A percentile compares a stretch with the other conserved stretches of the same genome.
Evolutionary conservation across 2,329 filamentous ascomycete genomes (phyloP).

Genomic region (Paraphoma chrysanthemicola): DNA sequence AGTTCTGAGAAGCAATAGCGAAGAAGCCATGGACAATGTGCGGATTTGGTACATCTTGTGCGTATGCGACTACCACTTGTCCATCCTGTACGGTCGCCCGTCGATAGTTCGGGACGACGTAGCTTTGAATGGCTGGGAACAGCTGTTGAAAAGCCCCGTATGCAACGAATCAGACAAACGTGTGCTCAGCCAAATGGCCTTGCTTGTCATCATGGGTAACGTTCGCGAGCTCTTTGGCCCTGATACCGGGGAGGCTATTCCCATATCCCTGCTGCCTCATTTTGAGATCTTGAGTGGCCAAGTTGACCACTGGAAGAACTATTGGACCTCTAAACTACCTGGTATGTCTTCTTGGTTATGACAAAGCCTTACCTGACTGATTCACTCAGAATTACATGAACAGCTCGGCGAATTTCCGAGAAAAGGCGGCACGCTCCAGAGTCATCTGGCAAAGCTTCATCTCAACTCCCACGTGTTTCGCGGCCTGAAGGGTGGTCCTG

Average conservation of each 20-base stretch:
- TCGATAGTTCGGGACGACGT: conserved; percentile 65
- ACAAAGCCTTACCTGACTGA: conserved; percentile 12
- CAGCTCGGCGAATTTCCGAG: conserved; percentile 58
- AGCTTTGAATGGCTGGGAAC: conserved; percentile 64
- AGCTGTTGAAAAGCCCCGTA: conserved; percentile 60
- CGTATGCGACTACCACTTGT: conserved; percentile 71
- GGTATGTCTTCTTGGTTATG: conserved; percentile 38
- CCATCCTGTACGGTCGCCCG: conserved; percentile 66
- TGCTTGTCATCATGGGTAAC: conserved; percentile 65
- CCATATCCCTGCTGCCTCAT: conserved; percentile 60
- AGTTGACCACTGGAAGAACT: conserved; percentile 60
- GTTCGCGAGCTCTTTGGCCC: conserved; percentile 63
- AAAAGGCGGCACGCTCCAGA: conserved; percentile 60
- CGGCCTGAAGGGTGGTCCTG: conserved; percentile 55
- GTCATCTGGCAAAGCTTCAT: conserved; percentile 62
- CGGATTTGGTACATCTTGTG: conserved; percentile 66
- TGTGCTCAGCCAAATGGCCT: conserved; percentile 64
- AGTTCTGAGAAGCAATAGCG: conserved; percentile 47
- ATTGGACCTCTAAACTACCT: conserved; percentile 55
- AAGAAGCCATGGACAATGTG: conserved; percentile 60
- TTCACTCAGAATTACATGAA: conserved; percentile 50
- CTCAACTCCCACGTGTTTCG: conserved; percentile 59
- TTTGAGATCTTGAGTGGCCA: conserved; percentile 50
- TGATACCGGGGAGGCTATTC: conserved; percentile 60
- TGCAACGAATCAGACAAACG: conserved; percentile 63